Evolutionary conservation across 768 basidiomycete genomes (phyloP).

Genomic region (Auriculariales sp.): DNA sequence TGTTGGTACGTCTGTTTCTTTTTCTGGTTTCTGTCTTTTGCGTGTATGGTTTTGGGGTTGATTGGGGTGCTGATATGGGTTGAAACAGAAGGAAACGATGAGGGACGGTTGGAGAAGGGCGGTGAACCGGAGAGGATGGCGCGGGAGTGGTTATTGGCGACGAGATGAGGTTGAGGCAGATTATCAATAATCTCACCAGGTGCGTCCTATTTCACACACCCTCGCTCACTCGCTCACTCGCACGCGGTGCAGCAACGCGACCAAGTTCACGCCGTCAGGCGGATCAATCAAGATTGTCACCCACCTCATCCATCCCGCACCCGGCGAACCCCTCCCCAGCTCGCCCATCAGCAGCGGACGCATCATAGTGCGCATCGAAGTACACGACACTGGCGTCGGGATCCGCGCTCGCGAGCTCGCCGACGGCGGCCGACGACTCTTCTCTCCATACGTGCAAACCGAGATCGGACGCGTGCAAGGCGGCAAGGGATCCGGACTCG

Average conservation of each 20-base stretch:
- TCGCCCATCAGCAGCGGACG: background rate
- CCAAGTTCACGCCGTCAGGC: slow-evolving; percentile 15
- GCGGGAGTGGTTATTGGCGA: slow-evolving; percentile 16
- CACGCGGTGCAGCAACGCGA: slow-evolving; percentile 14
- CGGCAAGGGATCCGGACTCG: slow-evolving; percentile 53
- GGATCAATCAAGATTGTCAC: slow-evolving; percentile 14
- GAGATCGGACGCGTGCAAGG: slow-evolving; percentile 12
- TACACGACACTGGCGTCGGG: slow-evolving; percentile 28
- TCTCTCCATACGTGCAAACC: slow-evolving; percentile 21
- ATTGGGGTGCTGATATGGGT: no score
- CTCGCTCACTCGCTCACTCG: background rate
- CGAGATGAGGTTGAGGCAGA: slow-evolving; percentile 19
- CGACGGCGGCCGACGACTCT: slow-evolving; percentile 13
- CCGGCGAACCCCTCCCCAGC: background rate
- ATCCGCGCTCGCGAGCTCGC: slow-evolving; percentile 21
- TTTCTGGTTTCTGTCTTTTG: no score
- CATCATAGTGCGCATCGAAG: slow-evolving; percentile 24
- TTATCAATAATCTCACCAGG: slow-evolving; percentile 11
- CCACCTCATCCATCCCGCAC: slow-evolving; percentile 12
- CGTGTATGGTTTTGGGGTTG: no score
- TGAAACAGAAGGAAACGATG: no score
- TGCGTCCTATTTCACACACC: background rate
- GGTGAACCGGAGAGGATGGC: slow-evolving; percentile 8
- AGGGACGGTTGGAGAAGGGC: no score
- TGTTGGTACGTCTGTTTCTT: slow-evolving; percentile 3